phyloP scores from a whole-genome alignment of 306 rosid species.

The Vicia villosa region DNA sequence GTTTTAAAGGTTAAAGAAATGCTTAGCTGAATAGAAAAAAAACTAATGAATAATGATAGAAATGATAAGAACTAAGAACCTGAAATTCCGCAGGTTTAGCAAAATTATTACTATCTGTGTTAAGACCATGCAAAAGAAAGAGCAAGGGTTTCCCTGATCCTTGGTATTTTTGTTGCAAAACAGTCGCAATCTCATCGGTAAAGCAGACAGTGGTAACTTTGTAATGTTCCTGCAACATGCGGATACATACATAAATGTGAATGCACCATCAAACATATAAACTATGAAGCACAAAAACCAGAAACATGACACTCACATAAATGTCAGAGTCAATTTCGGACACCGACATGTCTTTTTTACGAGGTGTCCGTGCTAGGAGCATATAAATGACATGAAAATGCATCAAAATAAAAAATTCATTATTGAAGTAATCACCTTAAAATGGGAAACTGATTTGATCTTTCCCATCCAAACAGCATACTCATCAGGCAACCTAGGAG shows the following conservation, averaged over 20 bases:
- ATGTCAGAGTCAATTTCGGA: no score
- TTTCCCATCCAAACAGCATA: constrained; percentile 95
- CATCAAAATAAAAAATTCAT: not conserved
- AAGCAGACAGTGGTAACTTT: constrained; percentile 51
- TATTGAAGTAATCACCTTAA: constrained; percentile 55
- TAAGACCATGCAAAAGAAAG: constrained; percentile 81
- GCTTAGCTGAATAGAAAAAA: not conserved
- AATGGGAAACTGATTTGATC: constrained; percentile 57
- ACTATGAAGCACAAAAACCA: no score
- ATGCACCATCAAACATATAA: constrained; percentile 24
- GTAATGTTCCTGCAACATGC: constrained; percentile 69
- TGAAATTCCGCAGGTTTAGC: constrained; percentile 75
- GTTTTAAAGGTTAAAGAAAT: not conserved
- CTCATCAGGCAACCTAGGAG: constrained; percentile 77
- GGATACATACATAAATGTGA: constrained; percentile 29
- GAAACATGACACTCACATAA: no score
- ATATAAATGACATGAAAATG: not conserved
- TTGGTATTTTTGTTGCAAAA: constrained; percentile 55
- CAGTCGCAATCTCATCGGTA: constrained; percentile 56
- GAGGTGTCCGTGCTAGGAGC: no score
- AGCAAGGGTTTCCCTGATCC: constrained; percentile 61
- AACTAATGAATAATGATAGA: not conserved
- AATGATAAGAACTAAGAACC: constrained; percentile 48
- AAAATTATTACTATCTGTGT: constrained; percentile 73
- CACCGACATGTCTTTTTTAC: no score